phyloP scores from a whole-genome alignment of 1,284 basidiomycete genomes.

The Apiotrichum porosum region DNA sequence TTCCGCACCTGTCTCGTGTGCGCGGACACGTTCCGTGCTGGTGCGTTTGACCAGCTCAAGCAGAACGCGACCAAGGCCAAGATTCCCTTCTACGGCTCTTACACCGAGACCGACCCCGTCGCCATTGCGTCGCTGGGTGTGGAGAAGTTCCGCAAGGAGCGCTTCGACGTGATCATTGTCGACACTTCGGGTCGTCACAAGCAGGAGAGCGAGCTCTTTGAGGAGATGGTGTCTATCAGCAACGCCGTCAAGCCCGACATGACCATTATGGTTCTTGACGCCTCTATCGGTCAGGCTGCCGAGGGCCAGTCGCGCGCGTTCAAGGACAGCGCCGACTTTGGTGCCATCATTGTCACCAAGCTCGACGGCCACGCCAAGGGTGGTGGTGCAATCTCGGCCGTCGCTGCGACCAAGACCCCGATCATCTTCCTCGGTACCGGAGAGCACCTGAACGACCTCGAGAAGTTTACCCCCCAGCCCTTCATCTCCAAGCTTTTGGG shows the following conservation, averaged over 20 bases:
- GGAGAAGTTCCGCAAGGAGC: constrained; percentile 92
- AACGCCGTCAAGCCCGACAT: constrained; percentile 89
- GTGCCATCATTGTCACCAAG: constrained; percentile 98
- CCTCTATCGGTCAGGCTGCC: constrained; percentile 82
- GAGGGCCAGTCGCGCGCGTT: constrained; percentile 94
- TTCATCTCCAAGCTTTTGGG: constrained; percentile 97
- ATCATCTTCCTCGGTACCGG: constrained; percentile 99
- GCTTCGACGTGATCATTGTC: constrained; percentile 98
- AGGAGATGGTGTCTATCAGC: constrained; percentile 97
- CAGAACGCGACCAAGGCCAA: constrained; percentile 94
- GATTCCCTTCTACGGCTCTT: constrained; percentile 97
- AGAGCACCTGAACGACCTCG: constrained; percentile 93
- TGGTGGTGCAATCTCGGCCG: constrained; percentile 91
- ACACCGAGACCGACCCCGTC: constrained; percentile 98
- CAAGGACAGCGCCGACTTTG: constrained; percentile 96
- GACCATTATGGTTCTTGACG: constrained; percentile 84
- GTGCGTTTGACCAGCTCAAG: constrained; percentile 95
- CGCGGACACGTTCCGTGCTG: constrained; percentile 98
- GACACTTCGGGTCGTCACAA: constrained; percentile 97
- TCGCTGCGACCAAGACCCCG: constrained; percentile 95
- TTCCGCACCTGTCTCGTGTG: constrained; percentile 99
- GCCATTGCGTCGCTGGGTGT: constrained; percentile 91
- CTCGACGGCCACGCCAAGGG: constrained; percentile 99
- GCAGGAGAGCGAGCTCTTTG: constrained; percentile 93
- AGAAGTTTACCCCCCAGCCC: constrained; percentile 90